Evolutionary conservation across 2,329 filamentous ascomycete species (phyloP).

Genomic region (Aspergillus intermedius): DNA sequence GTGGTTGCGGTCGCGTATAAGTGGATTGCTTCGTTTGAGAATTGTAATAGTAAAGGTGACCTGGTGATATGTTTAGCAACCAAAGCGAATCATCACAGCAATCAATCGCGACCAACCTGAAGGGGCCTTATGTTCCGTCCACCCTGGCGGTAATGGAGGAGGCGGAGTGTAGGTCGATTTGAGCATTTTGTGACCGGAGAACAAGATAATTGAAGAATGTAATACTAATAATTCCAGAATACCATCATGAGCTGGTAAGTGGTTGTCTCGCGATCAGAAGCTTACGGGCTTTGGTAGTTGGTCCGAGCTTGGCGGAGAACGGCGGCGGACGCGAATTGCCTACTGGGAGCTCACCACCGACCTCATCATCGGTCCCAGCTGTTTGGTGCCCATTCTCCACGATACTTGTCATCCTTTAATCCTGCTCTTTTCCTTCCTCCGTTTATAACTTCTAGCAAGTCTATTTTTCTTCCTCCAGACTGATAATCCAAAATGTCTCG

Average conservation of each 20-base stretch:
- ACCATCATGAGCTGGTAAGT: background rate
- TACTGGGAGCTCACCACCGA: conserved; percentile 29
- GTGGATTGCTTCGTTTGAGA: conserved; percentile 75
- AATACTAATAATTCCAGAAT: background rate
- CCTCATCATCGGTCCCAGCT: conserved; percentile 11
- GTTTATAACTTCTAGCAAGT: conserved; percentile 1
- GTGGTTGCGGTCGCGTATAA: conserved; percentile 64
- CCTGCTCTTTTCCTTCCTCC: conserved; percentile 3
- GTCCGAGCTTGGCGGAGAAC: conserved; percentile 35
- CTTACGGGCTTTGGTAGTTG: conserved; percentile 15
- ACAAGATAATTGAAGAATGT: too few relatives aligned
- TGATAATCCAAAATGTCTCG: conserved; percentile 67
- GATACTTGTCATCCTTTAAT: conserved; percentile 8
- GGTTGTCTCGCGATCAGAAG: background rate
- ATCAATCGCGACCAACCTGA: conserved; percentile 46
- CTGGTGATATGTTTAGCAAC: conserved; percentile 35
- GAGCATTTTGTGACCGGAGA: conserved; percentile 48
- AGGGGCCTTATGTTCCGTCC: conserved; percentile 90
- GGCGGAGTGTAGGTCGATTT: conserved; percentile 69
- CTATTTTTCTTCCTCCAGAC: conserved; percentile 1
- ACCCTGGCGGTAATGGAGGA: conserved; percentile 66
- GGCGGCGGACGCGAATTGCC: conserved; percentile 38
- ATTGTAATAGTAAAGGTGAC: conserved; percentile 86
- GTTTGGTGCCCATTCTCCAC: conserved; percentile 11
- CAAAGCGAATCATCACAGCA: conserved; percentile 4